phyloP scores from a whole-genome alignment of 148 eudicot genomes.

The Diospyros kaki region DNA sequence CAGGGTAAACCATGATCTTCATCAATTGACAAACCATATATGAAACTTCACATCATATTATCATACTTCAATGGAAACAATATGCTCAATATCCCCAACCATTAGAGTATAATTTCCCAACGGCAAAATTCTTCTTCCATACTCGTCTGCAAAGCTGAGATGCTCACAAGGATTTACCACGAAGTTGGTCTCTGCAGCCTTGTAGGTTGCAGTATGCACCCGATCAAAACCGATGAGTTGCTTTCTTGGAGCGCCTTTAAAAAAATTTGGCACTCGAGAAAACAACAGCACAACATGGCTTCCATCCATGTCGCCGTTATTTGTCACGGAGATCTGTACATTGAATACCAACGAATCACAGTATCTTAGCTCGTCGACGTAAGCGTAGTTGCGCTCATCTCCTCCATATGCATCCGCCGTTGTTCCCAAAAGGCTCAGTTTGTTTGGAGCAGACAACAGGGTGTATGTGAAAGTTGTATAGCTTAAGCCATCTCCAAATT shows the following conservation, averaged over 20 bases:
- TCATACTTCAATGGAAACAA: constrained; percentile 39
- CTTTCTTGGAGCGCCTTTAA: constrained; percentile 57
- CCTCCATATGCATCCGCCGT: constrained; percentile 19
- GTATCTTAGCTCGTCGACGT: constrained; percentile 41
- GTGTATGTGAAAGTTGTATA: constrained; percentile 63
- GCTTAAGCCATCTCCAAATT: constrained; percentile 86
- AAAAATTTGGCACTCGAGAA: constrained; percentile 29
- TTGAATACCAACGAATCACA: constrained; percentile 58
- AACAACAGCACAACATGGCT: constrained; percentile 65
- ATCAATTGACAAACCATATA: too few relatives aligned
- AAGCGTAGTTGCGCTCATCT: constrained; percentile 29
- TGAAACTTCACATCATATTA: neutral
- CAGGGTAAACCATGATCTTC: too few relatives aligned
- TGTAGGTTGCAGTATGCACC: constrained; percentile 37
- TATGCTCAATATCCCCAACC: constrained; percentile 51
- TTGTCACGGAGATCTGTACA: constrained; percentile 49
- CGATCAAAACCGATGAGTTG: constrained; percentile 79
- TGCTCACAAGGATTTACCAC: constrained; percentile 68
- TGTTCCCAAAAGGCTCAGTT: constrained; percentile 26
- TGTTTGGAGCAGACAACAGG: constrained; percentile 54
- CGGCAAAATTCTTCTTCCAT: constrained; percentile 63
- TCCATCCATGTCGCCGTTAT: constrained; percentile 63
- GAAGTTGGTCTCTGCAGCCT: constrained; percentile 34
- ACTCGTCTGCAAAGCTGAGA: constrained; percentile 65
- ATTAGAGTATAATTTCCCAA: constrained; percentile 59